A percentile compares a stretch with the other conserved stretches of the same genome.
Evolutionary conservation across 1,284 basidiomycete species (phyloP).

Genomic region (Gomphus sp.): DNA sequence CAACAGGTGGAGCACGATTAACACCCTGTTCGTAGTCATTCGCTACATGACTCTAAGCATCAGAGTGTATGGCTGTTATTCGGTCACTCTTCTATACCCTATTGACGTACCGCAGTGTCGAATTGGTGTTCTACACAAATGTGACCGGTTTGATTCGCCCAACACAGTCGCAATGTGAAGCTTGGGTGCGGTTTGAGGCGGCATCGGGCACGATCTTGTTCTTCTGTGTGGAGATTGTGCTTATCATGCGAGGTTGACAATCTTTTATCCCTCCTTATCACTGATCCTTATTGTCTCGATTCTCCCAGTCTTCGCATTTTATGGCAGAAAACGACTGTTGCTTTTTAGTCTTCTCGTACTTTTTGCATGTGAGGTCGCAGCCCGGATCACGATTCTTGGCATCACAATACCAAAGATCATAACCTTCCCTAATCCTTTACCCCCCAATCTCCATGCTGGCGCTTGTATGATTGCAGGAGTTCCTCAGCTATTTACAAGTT

Average conservation of each 20-base stretch:
- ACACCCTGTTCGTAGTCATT: neutral
- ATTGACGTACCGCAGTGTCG: neutral
- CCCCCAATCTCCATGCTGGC: constrained; percentile 1
- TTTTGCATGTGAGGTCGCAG: neutral
- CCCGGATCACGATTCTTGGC: neutral
- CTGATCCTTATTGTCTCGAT: neutral
- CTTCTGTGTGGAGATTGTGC: constrained; percentile 1
- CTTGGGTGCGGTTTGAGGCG: constrained; percentile 4
- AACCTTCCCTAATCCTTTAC: neutral
- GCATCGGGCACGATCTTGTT: neutral
- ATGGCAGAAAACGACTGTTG: constrained; percentile 1
- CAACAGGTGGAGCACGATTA: neutral
- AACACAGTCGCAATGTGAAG: neutral
- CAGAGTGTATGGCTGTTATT: constrained; percentile 3
- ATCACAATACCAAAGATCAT: neutral
- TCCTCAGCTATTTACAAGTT: neutral
- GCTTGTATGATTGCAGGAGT: neutral
- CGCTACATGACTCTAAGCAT: constrained; percentile 1
- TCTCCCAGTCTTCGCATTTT: neutral
- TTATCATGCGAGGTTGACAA: constrained; percentile 2
- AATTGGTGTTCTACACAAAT: constrained; percentile 7
- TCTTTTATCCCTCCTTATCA: neutral
- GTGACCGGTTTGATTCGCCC: constrained; percentile 2
- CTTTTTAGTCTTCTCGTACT: neutral
- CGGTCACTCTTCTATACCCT: too few relatives aligned